These are phyloP conservation scores for Naematelia aurantialba DNA, from an alignment of 768 basidiomycete species.

Conservation along the genomic window DNA sequence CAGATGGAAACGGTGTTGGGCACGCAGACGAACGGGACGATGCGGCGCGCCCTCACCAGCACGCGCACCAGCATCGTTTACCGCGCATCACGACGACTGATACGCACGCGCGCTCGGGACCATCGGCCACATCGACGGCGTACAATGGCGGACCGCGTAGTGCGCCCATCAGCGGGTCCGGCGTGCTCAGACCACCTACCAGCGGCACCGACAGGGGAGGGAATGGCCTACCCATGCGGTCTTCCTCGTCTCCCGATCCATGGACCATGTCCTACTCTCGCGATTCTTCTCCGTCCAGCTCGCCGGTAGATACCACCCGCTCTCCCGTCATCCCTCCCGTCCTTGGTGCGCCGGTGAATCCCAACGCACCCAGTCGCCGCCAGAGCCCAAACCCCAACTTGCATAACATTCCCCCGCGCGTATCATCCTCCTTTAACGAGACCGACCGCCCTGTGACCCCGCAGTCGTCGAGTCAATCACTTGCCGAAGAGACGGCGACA, in stretches of 20 bases:
- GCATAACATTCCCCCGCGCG: constrained; percentile 1
- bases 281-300: constrained; percentile 25
- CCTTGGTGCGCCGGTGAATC: constrained; percentile 6
- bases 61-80: not conserved
- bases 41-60: not conserved
- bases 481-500: not conserved
- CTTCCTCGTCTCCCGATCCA: constrained; percentile 36
- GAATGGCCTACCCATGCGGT: constrained; percentile 19
- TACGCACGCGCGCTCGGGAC: not conserved
- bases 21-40: not conserved
- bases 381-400: not conserved
- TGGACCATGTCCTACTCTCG: constrained; percentile 13
- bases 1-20: not conserved
- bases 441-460: not conserved
- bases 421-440: not conserved
- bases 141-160: not conserved
- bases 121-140: not conserved
- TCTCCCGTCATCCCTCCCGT: constrained; percentile 11
- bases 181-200: not conserved
- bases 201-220: not conserved
- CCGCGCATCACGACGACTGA: not conserved
- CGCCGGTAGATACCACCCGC: constrained; percentile 21
- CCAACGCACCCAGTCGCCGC: constrained; percentile 7
- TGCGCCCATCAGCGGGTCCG: not conserved
- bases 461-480: not conserved